phyloP scores from a whole-genome alignment of 495 filamentous ascomycete species.

The Talaromyces nanjingensis region DNA sequence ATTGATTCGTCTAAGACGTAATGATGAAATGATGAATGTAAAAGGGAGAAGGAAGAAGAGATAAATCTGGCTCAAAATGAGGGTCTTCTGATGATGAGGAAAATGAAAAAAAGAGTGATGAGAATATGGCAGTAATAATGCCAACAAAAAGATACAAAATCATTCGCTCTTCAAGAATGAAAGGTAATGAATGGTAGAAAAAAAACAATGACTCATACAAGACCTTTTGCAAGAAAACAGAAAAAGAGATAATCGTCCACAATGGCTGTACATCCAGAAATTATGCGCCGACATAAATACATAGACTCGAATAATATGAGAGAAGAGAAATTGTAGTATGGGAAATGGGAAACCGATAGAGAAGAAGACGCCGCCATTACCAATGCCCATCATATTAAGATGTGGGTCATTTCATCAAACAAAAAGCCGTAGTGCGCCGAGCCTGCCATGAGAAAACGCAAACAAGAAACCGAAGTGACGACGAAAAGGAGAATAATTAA shows the following conservation, averaged over 20 bases:
- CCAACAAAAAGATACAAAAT: constrained; percentile 1
- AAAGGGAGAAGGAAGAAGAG: background rate
- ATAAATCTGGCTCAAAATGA: constrained; percentile 3
- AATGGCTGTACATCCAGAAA: constrained; percentile 3
- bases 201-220: background rate
- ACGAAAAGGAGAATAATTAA: background rate
- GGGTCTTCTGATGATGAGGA: background rate
- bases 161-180: background rate
- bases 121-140: background rate
- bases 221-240: background rate
- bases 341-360: background rate
- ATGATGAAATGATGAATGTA: background rate
- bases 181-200: background rate
- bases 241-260: constrained; percentile 1
- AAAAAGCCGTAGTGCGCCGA: background rate
- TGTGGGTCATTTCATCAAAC: background rate
- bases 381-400: constrained; percentile 1
- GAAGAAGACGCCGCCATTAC: constrained; percentile 8
- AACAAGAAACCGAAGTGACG: background rate
- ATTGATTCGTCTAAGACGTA: constrained; percentile 4
- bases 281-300: constrained; percentile 8
- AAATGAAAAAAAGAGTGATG: background rate
- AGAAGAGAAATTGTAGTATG: background rate
- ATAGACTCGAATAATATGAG: constrained; percentile 6
- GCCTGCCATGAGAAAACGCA: constrained; percentile 1